Conservation (phyloP, 1,284 basidiomycete species). For the Cryptococcus depauperatus region DNA sequence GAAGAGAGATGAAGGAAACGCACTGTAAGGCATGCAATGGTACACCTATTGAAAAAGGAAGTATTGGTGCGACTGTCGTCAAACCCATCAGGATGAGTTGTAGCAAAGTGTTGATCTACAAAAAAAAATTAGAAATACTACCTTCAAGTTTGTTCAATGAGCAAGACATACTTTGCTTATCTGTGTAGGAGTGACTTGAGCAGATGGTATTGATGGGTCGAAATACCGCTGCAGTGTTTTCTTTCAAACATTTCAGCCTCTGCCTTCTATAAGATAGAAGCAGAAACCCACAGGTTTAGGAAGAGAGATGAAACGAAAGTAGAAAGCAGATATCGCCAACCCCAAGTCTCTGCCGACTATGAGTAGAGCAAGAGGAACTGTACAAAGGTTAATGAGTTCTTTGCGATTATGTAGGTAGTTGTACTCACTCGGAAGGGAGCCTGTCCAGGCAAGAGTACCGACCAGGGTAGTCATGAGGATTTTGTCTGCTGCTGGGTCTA, state of each 20-base stretch:
- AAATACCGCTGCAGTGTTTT: slow-evolving; percentile 89
- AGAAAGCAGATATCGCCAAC: slow-evolving; percentile 83
- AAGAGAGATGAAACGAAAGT: slow-evolving; percentile 83
- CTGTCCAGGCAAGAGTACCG: slow-evolving; percentile 72
- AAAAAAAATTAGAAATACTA: slow-evolving; percentile 16
- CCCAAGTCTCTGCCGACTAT: slow-evolving; percentile 85
- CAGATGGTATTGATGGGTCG: slow-evolving; percentile 89
- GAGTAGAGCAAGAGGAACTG: slow-evolving; percentile 74
- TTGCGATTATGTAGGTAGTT: background rate
- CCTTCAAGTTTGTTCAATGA: background rate
- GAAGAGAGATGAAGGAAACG: slow-evolving; percentile 27
- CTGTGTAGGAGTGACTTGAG: slow-evolving; percentile 78
- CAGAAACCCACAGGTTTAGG: slow-evolving; percentile 71
- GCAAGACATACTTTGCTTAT: slow-evolving; percentile 67
- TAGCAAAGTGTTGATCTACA: slow-evolving; percentile 80
- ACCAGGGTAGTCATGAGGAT: slow-evolving; percentile 90
- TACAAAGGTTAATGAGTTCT: background rate
- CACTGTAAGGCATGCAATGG: slow-evolving; percentile 60
- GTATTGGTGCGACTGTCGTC: slow-evolving; percentile 74
- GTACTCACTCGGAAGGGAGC: slow-evolving; percentile 67
- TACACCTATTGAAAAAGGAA: slow-evolving; percentile 56
- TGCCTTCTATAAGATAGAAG: background rate
- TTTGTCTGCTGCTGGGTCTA: slow-evolving; percentile 98
- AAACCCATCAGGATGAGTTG: slow-evolving; percentile 84
- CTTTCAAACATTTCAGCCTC: slow-evolving; percentile 46